phyloP scores from a whole-genome alignment of 2,329 filamentous ascomycete genomes.

The Alternaria consortialis region DNA sequence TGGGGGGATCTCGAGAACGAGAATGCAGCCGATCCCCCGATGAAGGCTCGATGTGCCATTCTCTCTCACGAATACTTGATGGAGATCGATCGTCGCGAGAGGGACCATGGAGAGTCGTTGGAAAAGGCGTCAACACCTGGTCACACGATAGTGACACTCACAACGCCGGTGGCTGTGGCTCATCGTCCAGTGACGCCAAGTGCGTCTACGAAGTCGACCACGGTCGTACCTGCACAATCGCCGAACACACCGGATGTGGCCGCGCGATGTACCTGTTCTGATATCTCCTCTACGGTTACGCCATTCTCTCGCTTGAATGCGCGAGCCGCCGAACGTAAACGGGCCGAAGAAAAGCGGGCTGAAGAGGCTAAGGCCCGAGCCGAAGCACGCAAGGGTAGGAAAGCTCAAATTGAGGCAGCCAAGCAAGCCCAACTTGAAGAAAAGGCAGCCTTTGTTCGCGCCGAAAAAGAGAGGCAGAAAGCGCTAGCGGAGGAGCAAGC shows the following conservation, averaged over 20 bases:
- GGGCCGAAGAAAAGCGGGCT: conserved; percentile 9
- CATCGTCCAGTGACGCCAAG: neutral
- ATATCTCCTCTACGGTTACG: neutral
- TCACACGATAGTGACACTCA: neutral
- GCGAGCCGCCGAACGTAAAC: conserved; percentile 2
- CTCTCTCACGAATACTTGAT: conserved; percentile 26
- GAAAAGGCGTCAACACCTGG: conserved; percentile 18
- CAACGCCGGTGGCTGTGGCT: neutral
- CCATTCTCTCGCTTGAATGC: neutral
- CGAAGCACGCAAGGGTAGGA: conserved; percentile 14
- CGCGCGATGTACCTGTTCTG: neutral
- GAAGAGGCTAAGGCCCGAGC: conserved; percentile 2
- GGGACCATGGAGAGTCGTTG: conserved; percentile 22
- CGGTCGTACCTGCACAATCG: neutral
- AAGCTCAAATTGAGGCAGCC: conserved; percentile 15
- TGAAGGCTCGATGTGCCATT: conserved; percentile 22
- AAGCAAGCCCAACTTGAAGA: conserved; percentile 21
- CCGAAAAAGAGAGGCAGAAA: conserved; percentile 18
- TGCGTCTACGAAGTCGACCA: neutral
- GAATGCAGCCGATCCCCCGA: conserved; percentile 10
- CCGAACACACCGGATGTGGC: neutral
- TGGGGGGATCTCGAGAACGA: conserved; percentile 27
- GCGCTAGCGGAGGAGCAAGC: conserved; percentile 10
- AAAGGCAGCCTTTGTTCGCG: conserved; percentile 21
- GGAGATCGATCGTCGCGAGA: conserved; percentile 21